Evolutionary conservation across 2,329 filamentous ascomycete species (phyloP), one percentile per base, ranked within the genome.

Genomic region (Colletotrichum musicola): DNA sequence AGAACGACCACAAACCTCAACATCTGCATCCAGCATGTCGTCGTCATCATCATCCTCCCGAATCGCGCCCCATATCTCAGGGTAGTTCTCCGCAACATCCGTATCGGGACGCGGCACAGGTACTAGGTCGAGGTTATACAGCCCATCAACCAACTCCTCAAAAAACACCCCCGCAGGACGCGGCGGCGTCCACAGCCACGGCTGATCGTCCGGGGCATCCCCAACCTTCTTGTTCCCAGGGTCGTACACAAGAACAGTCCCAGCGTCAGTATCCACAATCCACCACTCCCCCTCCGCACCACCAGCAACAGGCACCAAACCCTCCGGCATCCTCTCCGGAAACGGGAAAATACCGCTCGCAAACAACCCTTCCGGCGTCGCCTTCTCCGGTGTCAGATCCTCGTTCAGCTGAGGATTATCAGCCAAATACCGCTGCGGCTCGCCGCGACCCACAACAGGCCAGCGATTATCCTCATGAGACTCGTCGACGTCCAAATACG

Each of bases 321-420:
- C 57, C 1, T 60, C 57, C 6, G 57, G 57, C 57, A 60, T 60
- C 16, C 50, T 60, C 46, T 60, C 25, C 6, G 57, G n/a, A n/a
- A 50, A 60, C 14, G 57, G 57, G 1, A 51, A 50, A 44, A 60
- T 12, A 13, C 57, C 25, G n/a, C 22, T 22, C 2, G 57, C 22
- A 18, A 7, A 60, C 4, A 60, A 25, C 4, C 10, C 9, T 20
- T 51, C 57, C 25, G 57, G 57, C 0, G 57, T 49, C 0, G 44
- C 57, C 22, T 47, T 60, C 7, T 22, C 18, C 25, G 22, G n/a
- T 3, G 44, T 38, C 14, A 60, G 4, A n/a, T 49, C 42, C 7
- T 51, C 57, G 25, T 60, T 50, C 27, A 50, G 27, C 7, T 20
- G 44, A 13, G 57, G 6, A n/a, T 60, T 60, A 44, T 60, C 57